Evolutionary conservation across 2,329 filamentous ascomycete genomes (phyloP).

Genomic region (Macrophomina pseudophaseolina): DNA sequence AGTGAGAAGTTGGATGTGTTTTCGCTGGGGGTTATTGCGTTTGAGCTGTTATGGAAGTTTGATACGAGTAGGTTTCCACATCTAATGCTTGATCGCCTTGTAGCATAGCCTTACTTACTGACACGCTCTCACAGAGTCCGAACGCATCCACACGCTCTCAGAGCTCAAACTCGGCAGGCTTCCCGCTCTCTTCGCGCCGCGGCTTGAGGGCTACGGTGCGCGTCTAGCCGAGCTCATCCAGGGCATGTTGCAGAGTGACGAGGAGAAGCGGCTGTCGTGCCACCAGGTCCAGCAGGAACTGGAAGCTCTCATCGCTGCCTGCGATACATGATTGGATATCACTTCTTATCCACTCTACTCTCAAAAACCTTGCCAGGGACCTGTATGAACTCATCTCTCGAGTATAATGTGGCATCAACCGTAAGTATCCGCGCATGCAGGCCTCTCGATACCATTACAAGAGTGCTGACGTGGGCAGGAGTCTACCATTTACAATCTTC

Average conservation of each 20-base stretch:
- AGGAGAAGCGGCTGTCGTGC: conserved; percentile 37
- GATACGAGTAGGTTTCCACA: conserved; percentile 36
- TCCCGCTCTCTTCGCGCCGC: conserved; percentile 35
- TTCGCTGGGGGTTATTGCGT: conserved; percentile 65
- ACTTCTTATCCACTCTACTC: background rate
- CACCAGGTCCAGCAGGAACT: conserved; percentile 38
- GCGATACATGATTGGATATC: background rate
- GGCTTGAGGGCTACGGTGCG: conserved; percentile 32
- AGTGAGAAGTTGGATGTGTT: conserved; percentile 66
- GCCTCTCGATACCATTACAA: no score
- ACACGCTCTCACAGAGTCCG: conserved; percentile 37
- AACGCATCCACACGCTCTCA: conserved; percentile 44
- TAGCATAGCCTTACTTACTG: background rate
- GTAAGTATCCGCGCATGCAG: no score
- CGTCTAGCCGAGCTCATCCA: conserved; percentile 36
- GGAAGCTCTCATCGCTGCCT: conserved; percentile 11
- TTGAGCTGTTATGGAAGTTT: conserved; percentile 65
- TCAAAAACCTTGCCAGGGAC: background rate
- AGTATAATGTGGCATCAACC: no score
- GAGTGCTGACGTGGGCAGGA: no score
- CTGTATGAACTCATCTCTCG: no score
- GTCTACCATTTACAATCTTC: no score
- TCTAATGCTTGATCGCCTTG: background rate
- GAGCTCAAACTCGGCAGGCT: conserved; percentile 41
- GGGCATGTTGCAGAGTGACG: conserved; percentile 41